Evolutionary conservation across 1,284 basidiomycete species (phyloP), one percentile per base, ranked within the genome.

Genomic region (Leccinum variabile): DNA sequence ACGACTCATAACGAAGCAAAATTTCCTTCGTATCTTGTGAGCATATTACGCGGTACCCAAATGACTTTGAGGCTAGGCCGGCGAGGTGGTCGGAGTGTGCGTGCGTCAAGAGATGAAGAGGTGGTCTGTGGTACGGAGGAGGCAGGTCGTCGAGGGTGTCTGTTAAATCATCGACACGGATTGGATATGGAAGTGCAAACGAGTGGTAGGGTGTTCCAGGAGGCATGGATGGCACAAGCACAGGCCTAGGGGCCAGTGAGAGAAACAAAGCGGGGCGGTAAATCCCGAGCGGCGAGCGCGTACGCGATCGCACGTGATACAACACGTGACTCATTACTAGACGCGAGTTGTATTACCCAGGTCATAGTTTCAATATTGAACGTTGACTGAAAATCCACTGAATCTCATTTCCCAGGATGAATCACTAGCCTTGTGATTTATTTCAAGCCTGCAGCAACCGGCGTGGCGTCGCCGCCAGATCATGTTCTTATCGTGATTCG

Each of bases 21-120:
- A 95, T 93, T 60, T 89, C 82, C 75, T 94, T 95, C 11, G 93
- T 87, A 73, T 94, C 91, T 10, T 78, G 75, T 0, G 92, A 92
- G 74, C 93, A 95, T 57, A 92, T 74, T 11, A 95, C 84, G 3
- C 77, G 81, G 33, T 83, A 81, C 2, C 82, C 84, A 67, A 93
- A 92, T 0, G 86, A 88, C 65, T 86, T 85, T 18, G 88, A 81
- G 18, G 85, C 81, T 11, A 93, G 79, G 4, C 91, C 91, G 52
- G 75, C 77, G 60, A 90, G 80, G 71, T 95, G 93, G 74, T 95
- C 94, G 0, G 92, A 82, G 75, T 96, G 94, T 0, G 92, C 90
- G 71, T 95, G 93, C 0, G 89, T 87, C 59, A 96, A 82, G 8
- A 95, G 83, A 73, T 91, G 86, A 6, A 94, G 79, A 5, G 81